Evolutionary conservation across 495 filamentous ascomycete genomes (phyloP).

Genomic region (Aspergillus haitiensis): DNA sequence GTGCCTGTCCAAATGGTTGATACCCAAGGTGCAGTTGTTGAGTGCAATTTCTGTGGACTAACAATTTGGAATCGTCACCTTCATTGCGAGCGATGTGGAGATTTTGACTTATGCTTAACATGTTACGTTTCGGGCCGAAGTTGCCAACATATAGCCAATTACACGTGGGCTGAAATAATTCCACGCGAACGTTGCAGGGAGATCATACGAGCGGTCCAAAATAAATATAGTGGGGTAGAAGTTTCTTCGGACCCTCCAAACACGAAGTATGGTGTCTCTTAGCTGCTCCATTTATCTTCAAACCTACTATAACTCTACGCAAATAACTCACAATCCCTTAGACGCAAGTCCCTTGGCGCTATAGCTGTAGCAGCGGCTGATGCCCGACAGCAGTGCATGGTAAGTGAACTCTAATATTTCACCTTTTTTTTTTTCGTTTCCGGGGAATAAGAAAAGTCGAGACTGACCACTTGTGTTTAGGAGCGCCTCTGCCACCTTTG

Average conservation of each 20-base stretch:
- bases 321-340: neutral
- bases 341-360: slow-evolving; percentile 20
- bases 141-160: slow-evolving; percentile 25
- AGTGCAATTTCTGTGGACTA: slow-evolving; percentile 29
- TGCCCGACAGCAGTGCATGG: slow-evolving; percentile 17
- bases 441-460: neutral
- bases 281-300: neutral
- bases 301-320: neutral
- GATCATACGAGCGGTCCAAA: slow-evolving; percentile 6
- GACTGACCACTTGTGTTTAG: slow-evolving; percentile 12
- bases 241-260: neutral
- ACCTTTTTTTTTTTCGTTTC: no score
- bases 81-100: slow-evolving; percentile 27
- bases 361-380: slow-evolving; percentile 16
- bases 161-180: slow-evolving; percentile 24
- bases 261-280: slow-evolving; percentile 7
- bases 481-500: slow-evolving; percentile 27
- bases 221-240: neutral
- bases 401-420: slow-evolving; percentile 1
- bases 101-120: slow-evolving; percentile 27
- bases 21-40: slow-evolving; percentile 27
- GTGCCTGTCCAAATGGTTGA: slow-evolving; percentile 19
- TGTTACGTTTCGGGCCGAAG: slow-evolving; percentile 28
- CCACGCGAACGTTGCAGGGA: slow-evolving; percentile 13
- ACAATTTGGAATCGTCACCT: slow-evolving; percentile 31